phyloP scores from a whole-genome alignment of 192 early-diverging fungal genomes.

The Linnemannia schmuckeri region DNA sequence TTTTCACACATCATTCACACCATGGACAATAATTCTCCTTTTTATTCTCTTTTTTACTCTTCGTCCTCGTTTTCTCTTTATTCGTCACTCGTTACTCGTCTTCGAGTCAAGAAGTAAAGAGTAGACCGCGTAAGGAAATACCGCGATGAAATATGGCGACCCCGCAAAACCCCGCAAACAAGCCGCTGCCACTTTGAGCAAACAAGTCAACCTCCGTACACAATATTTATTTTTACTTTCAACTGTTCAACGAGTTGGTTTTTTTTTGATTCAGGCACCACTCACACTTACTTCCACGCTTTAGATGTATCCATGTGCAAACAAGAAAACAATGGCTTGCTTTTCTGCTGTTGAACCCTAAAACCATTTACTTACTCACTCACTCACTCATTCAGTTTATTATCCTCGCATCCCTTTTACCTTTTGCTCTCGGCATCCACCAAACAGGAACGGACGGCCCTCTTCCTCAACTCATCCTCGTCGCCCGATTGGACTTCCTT shows the following conservation, averaged over 20 bases:
- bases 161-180: conserved; percentile 10
- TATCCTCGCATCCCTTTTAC: background rate
- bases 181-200: conserved; percentile 2
- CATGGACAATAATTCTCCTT: background rate
- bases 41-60: background rate
- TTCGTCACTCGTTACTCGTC: no score
- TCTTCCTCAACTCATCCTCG: background rate
- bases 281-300: background rate
- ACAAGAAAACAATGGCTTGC: background rate
- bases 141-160: background rate
- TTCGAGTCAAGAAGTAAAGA: background rate
- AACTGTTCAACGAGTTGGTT: background rate
- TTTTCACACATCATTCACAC: background rate
- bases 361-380: background rate
- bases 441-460: background rate
- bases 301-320: conserved; percentile 7
- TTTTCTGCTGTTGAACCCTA: background rate
- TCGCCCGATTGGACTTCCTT: conserved; percentile 1
- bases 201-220: background rate
- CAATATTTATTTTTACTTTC: conserved; percentile 1
- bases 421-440: background rate
- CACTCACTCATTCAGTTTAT: background rate
- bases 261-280: background rate
- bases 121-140: background rate
- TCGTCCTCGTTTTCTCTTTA: background rate